Percentiles rank a stretch among this genome's conserved stretches.
Conservation (phyloP, 257 asterid genomes). For the Apocynum venetum region DNA sequence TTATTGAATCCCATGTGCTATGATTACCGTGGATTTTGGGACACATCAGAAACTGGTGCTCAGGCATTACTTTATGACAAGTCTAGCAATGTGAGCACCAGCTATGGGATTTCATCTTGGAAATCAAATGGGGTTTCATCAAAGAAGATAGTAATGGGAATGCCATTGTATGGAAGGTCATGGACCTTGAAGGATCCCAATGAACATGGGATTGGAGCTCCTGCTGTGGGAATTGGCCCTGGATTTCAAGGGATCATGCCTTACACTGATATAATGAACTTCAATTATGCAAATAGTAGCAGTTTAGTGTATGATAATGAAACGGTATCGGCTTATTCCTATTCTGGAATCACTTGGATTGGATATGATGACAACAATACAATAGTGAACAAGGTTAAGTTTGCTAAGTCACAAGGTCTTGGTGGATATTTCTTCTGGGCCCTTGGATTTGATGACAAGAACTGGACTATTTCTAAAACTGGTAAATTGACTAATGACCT, state of each 20-base stretch:
- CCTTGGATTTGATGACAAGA: slow-evolving; percentile 46
- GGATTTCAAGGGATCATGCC: slow-evolving; percentile 46
- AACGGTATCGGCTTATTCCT: slow-evolving; percentile 58
- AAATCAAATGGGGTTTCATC: slow-evolving; percentile 30
- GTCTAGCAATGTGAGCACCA: slow-evolving; percentile 50
- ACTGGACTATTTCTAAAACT: slow-evolving; percentile 57
- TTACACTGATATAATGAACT: slow-evolving; percentile 34
- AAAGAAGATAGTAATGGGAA: slow-evolving; percentile 51
- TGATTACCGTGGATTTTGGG: slow-evolving; percentile 52
- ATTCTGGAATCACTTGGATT: slow-evolving; percentile 48
- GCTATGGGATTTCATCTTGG: slow-evolving; percentile 55
- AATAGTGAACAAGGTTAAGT: slow-evolving; percentile 33
- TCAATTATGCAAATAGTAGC: slow-evolving; percentile 37
- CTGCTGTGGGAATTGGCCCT: slow-evolving; percentile 53
- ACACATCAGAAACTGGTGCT: slow-evolving; percentile 41
- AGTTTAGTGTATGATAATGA: slow-evolving; percentile 39
- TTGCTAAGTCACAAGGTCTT: slow-evolving; percentile 48
- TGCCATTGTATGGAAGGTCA: slow-evolving; percentile 61
- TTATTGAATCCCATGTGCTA: slow-evolving; percentile 46
- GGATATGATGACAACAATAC: slow-evolving; percentile 55
- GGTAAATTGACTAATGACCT: slow-evolving; percentile 24
- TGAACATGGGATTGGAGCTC: slow-evolving; percentile 51
- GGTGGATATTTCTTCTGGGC: slow-evolving; percentile 80
- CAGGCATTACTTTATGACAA: slow-evolving; percentile 47
- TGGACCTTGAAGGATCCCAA: slow-evolving; percentile 56